Evolutionary conservation across 1,284 basidiomycete genomes (phyloP), one percentile per base, ranked within the genome.

Genomic region (Trichosporon coremiiforme): DNA sequence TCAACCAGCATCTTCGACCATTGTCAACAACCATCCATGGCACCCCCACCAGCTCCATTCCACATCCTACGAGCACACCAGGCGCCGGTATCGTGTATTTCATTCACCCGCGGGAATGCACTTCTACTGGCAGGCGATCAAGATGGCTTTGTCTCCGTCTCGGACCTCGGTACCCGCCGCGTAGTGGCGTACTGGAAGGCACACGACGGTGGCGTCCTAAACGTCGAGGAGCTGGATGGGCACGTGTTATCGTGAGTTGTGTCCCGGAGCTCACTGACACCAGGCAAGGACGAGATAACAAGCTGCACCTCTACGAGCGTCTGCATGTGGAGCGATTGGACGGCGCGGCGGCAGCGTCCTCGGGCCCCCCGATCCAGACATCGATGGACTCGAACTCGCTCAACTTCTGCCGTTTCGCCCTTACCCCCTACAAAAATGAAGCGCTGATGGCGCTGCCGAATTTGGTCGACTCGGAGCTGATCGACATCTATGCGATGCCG

Each of bases 341-440:
- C 84, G 12, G 84, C 85, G 33, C 57, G n/a, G 45, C 33, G 6
- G 31, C 64, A 10, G 64, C 45, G 6, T 22, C 41, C 1, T 82
- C 81, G 0, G 45, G 50, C 2, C 92, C 91, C 2, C 72, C 78
- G 6, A 78, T 92, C 6, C 77, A 83, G 2, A 89, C 89, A 74
- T 90, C 90, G 0, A 84, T 96, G 81, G 91, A 92, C 76, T 89
- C 94, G 70, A 97, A 96, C 79, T 89, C 93, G 1, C 86, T 96
- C 73, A 96, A 95, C 80, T 96, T 91, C 78, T 95, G 94, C 82
- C 88, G 90, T 0, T 94, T 95, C 79, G 88, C 89, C 4, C 78
- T 91, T 0, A 76, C 87, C 35, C 78, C 45, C 1, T 31, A 53
- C 36, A 41, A 68, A 12, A 70, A 68, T 64, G 71, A 83, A 50